Evolutionary conservation across 345 rosid genomes (phyloP).

Genomic region (Bretschneidera sinensis): DNA sequence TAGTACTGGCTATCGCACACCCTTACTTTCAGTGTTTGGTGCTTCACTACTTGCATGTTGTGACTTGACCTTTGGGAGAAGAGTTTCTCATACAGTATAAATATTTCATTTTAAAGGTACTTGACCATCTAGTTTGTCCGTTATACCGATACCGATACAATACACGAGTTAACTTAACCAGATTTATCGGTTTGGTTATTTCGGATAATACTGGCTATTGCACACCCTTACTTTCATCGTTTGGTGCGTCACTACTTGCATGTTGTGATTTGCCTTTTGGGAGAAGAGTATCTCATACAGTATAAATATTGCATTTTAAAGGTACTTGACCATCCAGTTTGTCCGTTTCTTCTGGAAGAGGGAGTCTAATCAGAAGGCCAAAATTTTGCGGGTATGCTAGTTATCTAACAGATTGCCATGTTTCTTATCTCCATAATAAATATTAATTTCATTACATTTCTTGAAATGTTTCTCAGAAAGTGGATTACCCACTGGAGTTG

Average conservation of each 20-base stretch:
- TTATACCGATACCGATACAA: too few species aligned
- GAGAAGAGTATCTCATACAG: background rate
- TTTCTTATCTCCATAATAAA: background rate
- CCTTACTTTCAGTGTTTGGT: background rate
- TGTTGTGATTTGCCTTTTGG: background rate
- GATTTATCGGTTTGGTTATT: too few species aligned
- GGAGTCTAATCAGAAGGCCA: conserved; percentile 97
- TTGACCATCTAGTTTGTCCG: too few species aligned
- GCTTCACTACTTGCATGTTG: background rate
- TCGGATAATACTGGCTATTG: too few species aligned
- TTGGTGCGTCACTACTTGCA: background rate
- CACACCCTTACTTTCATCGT: background rate
- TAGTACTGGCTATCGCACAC: too few species aligned
- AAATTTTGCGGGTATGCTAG: conserved; percentile 77
- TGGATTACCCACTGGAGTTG: conserved; percentile 91
- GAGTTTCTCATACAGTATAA: too few species aligned
- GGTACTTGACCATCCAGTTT: conserved; percentile 98
- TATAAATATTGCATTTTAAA: conserved; percentile 25
- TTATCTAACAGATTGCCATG: background rate
- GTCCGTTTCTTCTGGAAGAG: conserved; percentile 99
- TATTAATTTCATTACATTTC: background rate
- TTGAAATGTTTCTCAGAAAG: conserved; percentile 57
- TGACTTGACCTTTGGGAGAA: background rate
- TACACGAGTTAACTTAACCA: too few species aligned
- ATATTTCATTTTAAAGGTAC: too few species aligned